phyloP scores from a whole-genome alignment of 2,329 filamentous ascomycete genomes.

The Ceratocystis eucalypticola region DNA sequence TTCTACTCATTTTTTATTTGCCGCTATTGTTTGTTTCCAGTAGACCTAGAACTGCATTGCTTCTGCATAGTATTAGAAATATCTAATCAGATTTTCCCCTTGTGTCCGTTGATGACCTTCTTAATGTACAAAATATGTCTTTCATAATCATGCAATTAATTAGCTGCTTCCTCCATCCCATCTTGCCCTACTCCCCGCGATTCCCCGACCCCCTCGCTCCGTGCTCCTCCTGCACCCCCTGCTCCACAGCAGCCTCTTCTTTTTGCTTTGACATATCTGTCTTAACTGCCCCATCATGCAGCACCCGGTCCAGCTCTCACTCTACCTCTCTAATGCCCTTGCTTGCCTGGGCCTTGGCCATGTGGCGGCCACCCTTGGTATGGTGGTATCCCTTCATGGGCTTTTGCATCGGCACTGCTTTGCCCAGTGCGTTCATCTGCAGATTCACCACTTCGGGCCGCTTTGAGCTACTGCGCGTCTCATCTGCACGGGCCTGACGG shows the following conservation, averaged over 20 bases:
- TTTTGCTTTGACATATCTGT: background rate
- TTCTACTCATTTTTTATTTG: background rate
- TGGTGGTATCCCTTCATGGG: slow-evolving; percentile 19
- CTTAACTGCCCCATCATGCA: slow-evolving; percentile 15
- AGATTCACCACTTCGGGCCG: slow-evolving; percentile 17
- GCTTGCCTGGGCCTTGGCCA: slow-evolving; percentile 15
- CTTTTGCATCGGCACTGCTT: slow-evolving; percentile 18
- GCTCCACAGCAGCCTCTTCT: background rate
- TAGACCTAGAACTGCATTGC: background rate
- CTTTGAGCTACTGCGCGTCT: slow-evolving; percentile 5
- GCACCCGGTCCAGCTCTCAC: slow-evolving; percentile 13
- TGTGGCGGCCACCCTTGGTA: slow-evolving; percentile 18
- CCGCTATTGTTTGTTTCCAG: background rate
- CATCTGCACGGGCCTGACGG: slow-evolving; percentile 14
- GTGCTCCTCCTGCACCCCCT: background rate
- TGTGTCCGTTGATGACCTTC: background rate
- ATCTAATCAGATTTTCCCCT: background rate
- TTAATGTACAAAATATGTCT: slow-evolving; percentile 15
- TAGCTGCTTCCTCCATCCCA: background rate
- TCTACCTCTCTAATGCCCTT: slow-evolving; percentile 13
- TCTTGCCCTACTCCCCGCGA: too few species aligned
- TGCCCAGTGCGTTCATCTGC: slow-evolving; percentile 19
- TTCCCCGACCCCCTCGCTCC: too few species aligned
- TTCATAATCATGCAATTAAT: slow-evolving; percentile 10
- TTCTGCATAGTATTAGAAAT: background rate